Base-by-base conservation (phyloP, 495 filamentous ascomycete species). In the Jackrogersella minutella region DNA sequence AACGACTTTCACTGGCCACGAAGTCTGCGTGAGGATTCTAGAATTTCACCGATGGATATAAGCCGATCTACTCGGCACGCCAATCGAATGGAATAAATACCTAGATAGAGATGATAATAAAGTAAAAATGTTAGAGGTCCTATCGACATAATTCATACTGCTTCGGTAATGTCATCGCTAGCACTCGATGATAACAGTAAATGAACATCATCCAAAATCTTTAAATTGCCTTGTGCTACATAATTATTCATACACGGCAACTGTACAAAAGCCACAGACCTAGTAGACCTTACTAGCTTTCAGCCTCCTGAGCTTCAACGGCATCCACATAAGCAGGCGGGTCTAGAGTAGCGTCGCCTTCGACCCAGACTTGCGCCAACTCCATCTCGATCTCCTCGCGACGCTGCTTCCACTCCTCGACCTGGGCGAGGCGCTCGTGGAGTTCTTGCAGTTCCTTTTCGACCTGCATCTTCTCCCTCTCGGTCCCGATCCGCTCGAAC, bases 401-500 rank as follows among this genome's bases (percentile, higher is more conserved):
- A 34, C 96, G 85, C 50, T 77, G 75, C 81, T 93, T 90, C 92
- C 91, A 94, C 71, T 88, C 82, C 43, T 94, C 91, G 0, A 97
- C 93, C 73, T 91, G 88, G 16, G 85, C 85, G 3, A 98, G 77
- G 11, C 88, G 84, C 73, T 93, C 91, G 36, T 87, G 87, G 41
- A 99, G 80, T 66, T 95, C 91, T 49, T 89, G 83, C 39, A 99
- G 76, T 76, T 99, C 96, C 69, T 88, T 88, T 80, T 97, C 93
- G 1, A 97, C 93, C 6, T 89, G 88, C 70, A 92, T 88, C 77
- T 93, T 95, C 81, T 99, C 96, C 68, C 88, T 83, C 72, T 91
- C 90, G 0, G 93, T 97, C 39, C 96, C 96, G 63, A 99, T 97
- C 41, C 92, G 82, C 71, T 97, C 91, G 70, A 97, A 88, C 59